Conservation (phyloP, 2,329 filamentous ascomycete species). For the Laburnicola sp. region DNA sequence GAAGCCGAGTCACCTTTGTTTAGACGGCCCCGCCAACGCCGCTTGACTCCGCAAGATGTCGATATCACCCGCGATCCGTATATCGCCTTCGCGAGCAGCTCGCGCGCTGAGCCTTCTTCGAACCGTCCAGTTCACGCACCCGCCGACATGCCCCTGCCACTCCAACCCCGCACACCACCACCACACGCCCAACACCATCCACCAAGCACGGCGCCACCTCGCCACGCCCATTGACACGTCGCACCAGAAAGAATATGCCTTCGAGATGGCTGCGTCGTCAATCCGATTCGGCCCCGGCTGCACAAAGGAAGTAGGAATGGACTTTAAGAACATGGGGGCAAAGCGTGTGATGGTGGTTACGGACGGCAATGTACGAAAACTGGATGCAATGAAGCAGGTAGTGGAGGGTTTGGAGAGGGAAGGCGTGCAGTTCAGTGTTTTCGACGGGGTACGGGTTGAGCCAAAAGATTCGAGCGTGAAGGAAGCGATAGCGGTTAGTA, state of each 20-base stretch:
- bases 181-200: constrained; percentile 46
- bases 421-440: constrained; percentile 80
- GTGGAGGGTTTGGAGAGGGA: constrained; percentile 77
- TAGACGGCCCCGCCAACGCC: neutral
- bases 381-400: constrained; percentile 89
- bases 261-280: constrained; percentile 95
- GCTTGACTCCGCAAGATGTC: constrained; percentile 16
- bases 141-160: constrained; percentile 92
- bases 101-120: constrained; percentile 74
- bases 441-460: constrained; percentile 78
- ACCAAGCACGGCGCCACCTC: constrained; percentile 61
- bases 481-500: constrained; percentile 85
- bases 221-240: constrained; percentile 76
- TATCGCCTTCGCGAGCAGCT: constrained; percentile 52
- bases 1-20: neutral
- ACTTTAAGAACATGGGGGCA: constrained; percentile 86
- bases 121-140: constrained; percentile 89
- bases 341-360: constrained; percentile 91
- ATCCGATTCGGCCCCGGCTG: constrained; percentile 93
- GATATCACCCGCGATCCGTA: constrained; percentile 32
- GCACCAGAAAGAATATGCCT: constrained; percentile 91
- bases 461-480: constrained; percentile 93
- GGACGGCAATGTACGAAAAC: constrained; percentile 75
- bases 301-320: constrained; percentile 97
- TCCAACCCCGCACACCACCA: constrained; percentile 82